Conservation (phyloP, 495 filamentous ascomycete species). For the Xylaria venustula region DNA sequence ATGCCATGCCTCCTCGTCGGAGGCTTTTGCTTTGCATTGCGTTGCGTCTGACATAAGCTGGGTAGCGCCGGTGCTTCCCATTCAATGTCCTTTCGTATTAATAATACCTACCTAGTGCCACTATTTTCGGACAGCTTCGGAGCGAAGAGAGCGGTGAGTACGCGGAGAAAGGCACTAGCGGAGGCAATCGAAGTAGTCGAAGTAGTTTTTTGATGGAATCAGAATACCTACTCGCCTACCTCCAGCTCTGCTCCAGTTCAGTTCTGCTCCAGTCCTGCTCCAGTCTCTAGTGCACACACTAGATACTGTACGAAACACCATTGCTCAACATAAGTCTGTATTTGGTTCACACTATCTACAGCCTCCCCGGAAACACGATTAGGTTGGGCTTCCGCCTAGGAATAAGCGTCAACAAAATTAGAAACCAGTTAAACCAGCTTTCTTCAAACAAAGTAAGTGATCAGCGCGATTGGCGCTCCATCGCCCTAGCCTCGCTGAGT, state of each 20-base stretch:
- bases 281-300: too few relatives aligned
- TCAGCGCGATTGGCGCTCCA: not conserved
- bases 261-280: too few relatives aligned
- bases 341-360: too few relatives aligned
- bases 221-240: too few relatives aligned
- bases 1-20: too few relatives aligned
- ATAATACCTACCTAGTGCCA: constrained; percentile 1
- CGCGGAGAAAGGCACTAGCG: not conserved
- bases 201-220: too few relatives aligned
- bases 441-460: not conserved
- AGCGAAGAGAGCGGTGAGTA: not conserved
- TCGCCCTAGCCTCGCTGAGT: too few relatives aligned
- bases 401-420: constrained; percentile 9
- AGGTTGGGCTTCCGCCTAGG: not conserved
- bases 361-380: too few relatives aligned
- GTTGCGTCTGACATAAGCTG: not conserved
- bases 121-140: not conserved
- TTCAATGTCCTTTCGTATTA: not conserved
- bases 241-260: too few relatives aligned
- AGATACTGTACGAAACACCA: not conserved
- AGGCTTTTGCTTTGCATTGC: not conserved
- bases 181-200: too few relatives aligned
- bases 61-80: not conserved
- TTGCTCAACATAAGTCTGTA: not conserved
- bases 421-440: not conserved